Evolutionary conservation across 2,329 filamentous ascomycete species (phyloP), one percentile per base, ranked within the genome.

Genomic region (Samsoniella hepiali): DNA sequence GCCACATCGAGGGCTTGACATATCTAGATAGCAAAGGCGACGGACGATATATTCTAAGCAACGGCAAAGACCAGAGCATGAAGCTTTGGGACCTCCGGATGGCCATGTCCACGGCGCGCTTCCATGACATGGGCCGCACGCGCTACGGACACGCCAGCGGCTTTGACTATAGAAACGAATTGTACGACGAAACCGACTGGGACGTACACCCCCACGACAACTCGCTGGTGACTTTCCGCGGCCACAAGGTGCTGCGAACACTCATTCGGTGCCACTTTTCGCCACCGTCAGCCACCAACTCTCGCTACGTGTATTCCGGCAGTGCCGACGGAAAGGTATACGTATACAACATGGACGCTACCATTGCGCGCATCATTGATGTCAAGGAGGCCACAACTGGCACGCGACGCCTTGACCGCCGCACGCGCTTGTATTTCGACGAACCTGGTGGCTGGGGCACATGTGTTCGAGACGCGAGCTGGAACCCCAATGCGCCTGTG

Each of bases 251-350:
- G 13, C 83, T 96, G 65, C 89, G 91, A 70, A 98, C 95, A 1
- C 81, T 98, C 47, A 97, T 98, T 68, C 84, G 95, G 65, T 98
- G 95, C 71, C 94, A 98, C 76, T 99, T 99, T 77, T 95, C 91
- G 38, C 95, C 95, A 0, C 87, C 91, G 0, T 86, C 84, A 11
- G 93, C 91, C 72, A 94, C 92, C 2, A 91, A 97, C 73, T 93
- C 91, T 9, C 84, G 92, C 69, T 98, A 97, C 72, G 93, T 99
- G 29, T 98, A 97, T 77, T 91, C 89, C 27, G 95, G 95, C 29
- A 96, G 91, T 69, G 87, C 91, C 67, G 92, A 97, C 68, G 95
- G 95, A 56, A 90, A 90, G 64, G 90, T 97, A 0, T 94, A 93
- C 69, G 85, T 98, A 49, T 99, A 91, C 84, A 98, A 98, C 72